Evolutionary conservation across 2,329 filamentous ascomycete genomes (phyloP).

Genomic region (Fusarium sp.): DNA sequence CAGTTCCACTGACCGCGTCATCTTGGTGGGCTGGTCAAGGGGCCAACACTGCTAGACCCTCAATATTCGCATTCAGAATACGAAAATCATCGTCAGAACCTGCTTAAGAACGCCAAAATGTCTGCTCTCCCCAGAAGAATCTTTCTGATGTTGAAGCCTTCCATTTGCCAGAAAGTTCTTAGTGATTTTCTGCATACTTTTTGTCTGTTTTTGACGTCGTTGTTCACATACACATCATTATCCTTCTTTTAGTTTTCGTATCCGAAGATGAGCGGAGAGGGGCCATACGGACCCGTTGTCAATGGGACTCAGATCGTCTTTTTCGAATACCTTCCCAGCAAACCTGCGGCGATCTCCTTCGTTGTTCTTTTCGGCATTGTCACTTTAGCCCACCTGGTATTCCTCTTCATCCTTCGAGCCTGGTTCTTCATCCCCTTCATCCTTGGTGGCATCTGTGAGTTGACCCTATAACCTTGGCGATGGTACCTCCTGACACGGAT

Average conservation of each 20-base stretch:
- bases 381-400: neutral
- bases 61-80: constrained; percentile 26
- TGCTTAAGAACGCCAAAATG: neutral
- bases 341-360: neutral
- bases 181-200: rapidly evolving
- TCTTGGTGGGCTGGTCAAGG: neutral
- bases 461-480: rapidly evolving
- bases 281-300: constrained; percentile 1
- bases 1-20: constrained; percentile 8
- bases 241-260: neutral
- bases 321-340: constrained; percentile 12
- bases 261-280: constrained; percentile 1
- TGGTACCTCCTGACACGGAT: neutral
- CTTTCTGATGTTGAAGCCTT: rapidly evolving
- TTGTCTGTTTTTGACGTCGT: too few species aligned
- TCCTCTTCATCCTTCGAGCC: neutral
- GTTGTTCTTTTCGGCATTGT: neutral
- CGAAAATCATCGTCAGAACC: neutral
- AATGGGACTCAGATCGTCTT: constrained; percentile 19
- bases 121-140: neutral
- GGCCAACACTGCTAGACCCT: neutral
- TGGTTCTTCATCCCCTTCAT: constrained; percentile 24
- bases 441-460: constrained; percentile 14
- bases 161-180: rapidly evolving
- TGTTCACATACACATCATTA: neutral